A percentile compares a stretch with the other conserved stretches of the same genome.
phyloP scores from a whole-genome alignment of 2,329 filamentous ascomycete genomes.

The Aaosphaeria arxii region DNA sequence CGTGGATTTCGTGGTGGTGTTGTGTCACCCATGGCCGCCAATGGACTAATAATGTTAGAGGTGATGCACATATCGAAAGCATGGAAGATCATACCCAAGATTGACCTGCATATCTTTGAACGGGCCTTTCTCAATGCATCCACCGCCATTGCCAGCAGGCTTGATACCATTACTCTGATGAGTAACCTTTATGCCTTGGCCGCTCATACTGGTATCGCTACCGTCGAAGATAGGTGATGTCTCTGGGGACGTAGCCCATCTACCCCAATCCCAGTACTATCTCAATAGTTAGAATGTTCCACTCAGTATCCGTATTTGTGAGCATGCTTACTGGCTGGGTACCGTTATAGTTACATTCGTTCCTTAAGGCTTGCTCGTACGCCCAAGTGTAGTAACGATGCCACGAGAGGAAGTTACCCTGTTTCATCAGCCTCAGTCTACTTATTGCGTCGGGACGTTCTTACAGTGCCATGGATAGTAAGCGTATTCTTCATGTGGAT shows the following conservation, averaged over 20 bases:
- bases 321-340: slow-evolving; percentile 36
- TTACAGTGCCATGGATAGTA: slow-evolving; percentile 29
- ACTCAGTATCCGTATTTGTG: not conserved
- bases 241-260: slow-evolving; percentile 42
- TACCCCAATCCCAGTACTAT: slow-evolving; percentile 55
- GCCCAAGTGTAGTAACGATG: slow-evolving; percentile 42
- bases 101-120: slow-evolving; percentile 42
- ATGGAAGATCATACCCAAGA: slow-evolving; percentile 17
- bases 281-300: slow-evolving; percentile 1
- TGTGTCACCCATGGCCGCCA: slow-evolving; percentile 17
- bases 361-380: slow-evolving; percentile 41
- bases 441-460: not conserved
- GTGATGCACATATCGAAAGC: not conserved
- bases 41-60: slow-evolving; percentile 11
- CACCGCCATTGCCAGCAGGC: slow-evolving; percentile 54
- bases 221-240: slow-evolving; percentile 58
- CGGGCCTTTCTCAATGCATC: slow-evolving; percentile 53
- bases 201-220: slow-evolving; percentile 47
- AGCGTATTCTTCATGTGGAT: slow-evolving; percentile 37
- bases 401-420: slow-evolving; percentile 39
- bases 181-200: slow-evolving; percentile 43
- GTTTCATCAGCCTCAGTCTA: not conserved
- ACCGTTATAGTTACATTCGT: slow-evolving; percentile 44
- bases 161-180: slow-evolving; percentile 24
- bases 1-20: slow-evolving; percentile 39